Base-by-base conservation (phyloP, 1,139 yeast species). In the Candida mesenterica region DNA sequence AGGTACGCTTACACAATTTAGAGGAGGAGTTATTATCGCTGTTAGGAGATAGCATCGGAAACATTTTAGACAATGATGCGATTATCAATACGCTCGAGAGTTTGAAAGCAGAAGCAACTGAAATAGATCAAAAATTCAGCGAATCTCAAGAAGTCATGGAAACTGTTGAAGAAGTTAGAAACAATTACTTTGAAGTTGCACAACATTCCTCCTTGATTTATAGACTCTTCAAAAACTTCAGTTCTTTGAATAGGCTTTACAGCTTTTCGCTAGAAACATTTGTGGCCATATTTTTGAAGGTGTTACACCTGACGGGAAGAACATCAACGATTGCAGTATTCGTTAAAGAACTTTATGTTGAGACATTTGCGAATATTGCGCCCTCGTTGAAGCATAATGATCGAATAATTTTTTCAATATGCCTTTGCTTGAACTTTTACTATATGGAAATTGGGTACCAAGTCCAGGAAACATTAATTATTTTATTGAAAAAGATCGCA, bases 1-100 rank as follows among this genome's bases (percentile, higher is more conserved):
- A 69, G 38, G 67, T 69, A 1, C 74, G 70, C 19, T 58, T 90
- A 34, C 68, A 73, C 25, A 53, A 54, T 2, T 66, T 87, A 17
- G 96, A 89, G 48, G 63, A 69, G n/a, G 70, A 73, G 10, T 63
- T 90, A 4, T 63, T 89, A 39, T 63, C 68, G 7, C 72, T 81
- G 0, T 62, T 90, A 39, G 77, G 77, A 45, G 71, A 71, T 5
- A 63, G 84, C 0, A 64, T 70, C 15, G 86, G 86, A 0, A 77
- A 74, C 39, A 71, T 90, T 25, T 63, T 90, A 31, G 95, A 88
- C 10, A 79, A 83, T 53, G 81, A 80, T 37, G 65, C 59, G 0
- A 62, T 89, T 3, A 57, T 86, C 16, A 62, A 68, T 5, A 76
- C 83, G 1, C 62, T 90, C 36, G 94, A 85, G 49, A 56, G 52